phyloP scores from a whole-genome alignment of 768 basidiomycete genomes.

The Tricholoma sp. region DNA sequence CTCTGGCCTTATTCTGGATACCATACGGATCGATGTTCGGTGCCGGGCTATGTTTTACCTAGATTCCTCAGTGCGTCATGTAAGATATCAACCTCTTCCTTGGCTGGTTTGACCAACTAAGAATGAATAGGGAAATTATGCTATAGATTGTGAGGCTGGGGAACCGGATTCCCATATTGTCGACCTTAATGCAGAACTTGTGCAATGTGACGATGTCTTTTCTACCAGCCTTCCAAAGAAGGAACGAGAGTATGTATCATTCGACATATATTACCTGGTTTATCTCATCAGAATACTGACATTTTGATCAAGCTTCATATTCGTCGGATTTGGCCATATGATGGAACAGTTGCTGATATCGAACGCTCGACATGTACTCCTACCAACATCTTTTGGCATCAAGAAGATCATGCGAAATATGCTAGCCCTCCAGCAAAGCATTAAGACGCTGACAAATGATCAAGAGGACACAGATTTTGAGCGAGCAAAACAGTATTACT shows the following conservation, averaged over 20 bases:
- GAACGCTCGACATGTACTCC: constrained; percentile 64
- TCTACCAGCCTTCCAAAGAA: constrained; percentile 54
- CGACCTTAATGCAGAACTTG: constrained; percentile 79
- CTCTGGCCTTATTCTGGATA: constrained; percentile 80
- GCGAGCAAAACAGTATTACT: constrained; percentile 75
- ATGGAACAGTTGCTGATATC: constrained; percentile 81
- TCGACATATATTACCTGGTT: not conserved
- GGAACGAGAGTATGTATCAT: constrained; percentile 58
- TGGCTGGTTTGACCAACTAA: constrained; percentile 8
- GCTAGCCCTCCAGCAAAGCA: constrained; percentile 85
- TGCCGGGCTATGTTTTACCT: constrained; percentile 81
- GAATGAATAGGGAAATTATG: constrained; percentile 70
- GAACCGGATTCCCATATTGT: constrained; percentile 89
- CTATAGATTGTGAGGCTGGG: constrained; percentile 73
- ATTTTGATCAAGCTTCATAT: constrained; percentile 61
- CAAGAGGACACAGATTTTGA: constrained; percentile 64
- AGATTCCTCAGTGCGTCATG: constrained; percentile 72
- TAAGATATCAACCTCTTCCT: constrained; percentile 26
- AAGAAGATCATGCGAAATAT: constrained; percentile 87
- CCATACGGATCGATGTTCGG: constrained; percentile 82
- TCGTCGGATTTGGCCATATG: constrained; percentile 78
- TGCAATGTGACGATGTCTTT: constrained; percentile 68
- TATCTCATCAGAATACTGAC: constrained; percentile 6
- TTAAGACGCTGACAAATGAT: constrained; percentile 69
- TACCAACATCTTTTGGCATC: constrained; percentile 71